Evolutionary conservation across 1,139 yeast genomes (phyloP), one percentile per base, ranked within the genome.

Genomic region (Meyerozyma sp.): DNA sequence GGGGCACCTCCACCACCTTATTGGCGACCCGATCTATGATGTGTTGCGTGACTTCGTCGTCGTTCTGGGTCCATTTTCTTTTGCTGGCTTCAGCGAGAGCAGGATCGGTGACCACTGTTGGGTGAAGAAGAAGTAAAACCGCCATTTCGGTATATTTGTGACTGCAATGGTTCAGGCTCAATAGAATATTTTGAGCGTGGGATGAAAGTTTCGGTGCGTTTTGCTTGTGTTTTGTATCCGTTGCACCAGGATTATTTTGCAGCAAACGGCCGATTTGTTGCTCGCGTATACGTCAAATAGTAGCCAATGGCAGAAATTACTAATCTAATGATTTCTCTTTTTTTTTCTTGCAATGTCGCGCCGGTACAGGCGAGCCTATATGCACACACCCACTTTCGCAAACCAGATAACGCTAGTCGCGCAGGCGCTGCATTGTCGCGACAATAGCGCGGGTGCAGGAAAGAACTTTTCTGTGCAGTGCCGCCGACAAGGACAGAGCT

Each of bases 1-100:
- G 53, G 2, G 68, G 66, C 39, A 85, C 65, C 36, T 61, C 62
- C n/a, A 82, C 81, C 13, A 75, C 76, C 6, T 73, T 75, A 37
- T 69, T 74, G 32, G 85, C 79, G 35, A 88, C 77, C 46, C 94
- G 72, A 58, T 86, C 93, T 40, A 86, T 77, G 42, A 88, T 76
- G 52, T 82, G 85, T 58, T 83, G 90, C 18, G 59, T 50, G 21
- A 58, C 56, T 35, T 62, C 58, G 41, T 29, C 58, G 55, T 11
- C 50, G 42, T 32, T 49, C 39, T 16, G 46, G 32, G 20, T 41
- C 39, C 49, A 60, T 44, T 46, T 52, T 35, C 40, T 46, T 52
- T 79, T 76, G 40, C 66, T 59, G 2, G 53, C 43, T 39, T 67
- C 74, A 21, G 82, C 80, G 35, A 61, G 48, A 20, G 63, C 68